phyloP scores from a whole-genome alignment of 768 basidiomycete genomes.

The Naganishia vishniacii region DNA sequence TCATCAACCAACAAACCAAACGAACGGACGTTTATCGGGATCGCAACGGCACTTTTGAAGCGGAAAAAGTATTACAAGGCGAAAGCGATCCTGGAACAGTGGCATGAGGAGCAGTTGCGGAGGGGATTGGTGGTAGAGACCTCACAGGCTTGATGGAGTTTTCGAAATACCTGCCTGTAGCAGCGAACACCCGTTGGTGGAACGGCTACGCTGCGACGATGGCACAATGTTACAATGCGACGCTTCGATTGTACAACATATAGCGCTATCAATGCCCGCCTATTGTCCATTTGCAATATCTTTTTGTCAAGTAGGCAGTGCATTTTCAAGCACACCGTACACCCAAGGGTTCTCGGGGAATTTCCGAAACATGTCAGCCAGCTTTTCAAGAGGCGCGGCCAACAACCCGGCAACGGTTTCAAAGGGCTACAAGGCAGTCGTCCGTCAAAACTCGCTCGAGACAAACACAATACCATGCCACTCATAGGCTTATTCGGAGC shows the following conservation, averaged over 20 bases:
- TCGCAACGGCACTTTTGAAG: conserved; percentile 10
- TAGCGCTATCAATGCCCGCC: not conserved
- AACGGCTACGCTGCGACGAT: no score
- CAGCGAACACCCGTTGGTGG: no score
- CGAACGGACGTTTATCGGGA: conserved; percentile 13
- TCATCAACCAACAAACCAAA: not conserved
- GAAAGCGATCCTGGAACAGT: conserved; percentile 6
- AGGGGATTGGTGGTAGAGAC: not conserved
- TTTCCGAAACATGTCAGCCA: conserved; percentile 29
- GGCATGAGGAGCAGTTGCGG: conserved; percentile 17
- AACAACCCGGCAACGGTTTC: conserved; percentile 31
- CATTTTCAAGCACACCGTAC: not conserved
- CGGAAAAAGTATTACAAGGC: conserved; percentile 20
- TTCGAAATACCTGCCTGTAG: no score
- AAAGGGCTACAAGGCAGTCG: conserved; percentile 26
- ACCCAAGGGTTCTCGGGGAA: conserved; percentile 28
- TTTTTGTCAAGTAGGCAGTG: no score
- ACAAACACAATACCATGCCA: not conserved
- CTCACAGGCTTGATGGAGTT: not conserved
- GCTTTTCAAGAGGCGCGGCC: conserved; percentile 30
- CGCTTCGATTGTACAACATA: no score
- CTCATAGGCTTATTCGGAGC: conserved; percentile 35
- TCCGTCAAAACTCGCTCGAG: no score
- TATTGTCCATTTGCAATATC: not conserved
- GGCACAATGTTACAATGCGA: no score